Conservation (phyloP, 768 basidiomycete genomes). For the Amanita muscaria region DNA sequence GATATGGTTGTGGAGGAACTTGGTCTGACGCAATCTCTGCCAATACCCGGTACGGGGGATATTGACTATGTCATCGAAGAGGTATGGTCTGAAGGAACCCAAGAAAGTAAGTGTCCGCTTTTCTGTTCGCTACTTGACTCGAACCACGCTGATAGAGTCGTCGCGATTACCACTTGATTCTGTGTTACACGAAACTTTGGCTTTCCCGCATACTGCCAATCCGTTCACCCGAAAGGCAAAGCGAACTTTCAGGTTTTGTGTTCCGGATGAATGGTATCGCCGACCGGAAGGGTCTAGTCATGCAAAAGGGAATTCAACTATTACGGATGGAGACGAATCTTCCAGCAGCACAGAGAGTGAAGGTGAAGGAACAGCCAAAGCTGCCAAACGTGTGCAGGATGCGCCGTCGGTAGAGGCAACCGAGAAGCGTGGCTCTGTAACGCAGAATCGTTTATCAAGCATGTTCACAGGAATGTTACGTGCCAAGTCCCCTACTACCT, state of each 20-base stretch:
- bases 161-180: conserved; percentile 37
- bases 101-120: conserved; percentile 39
- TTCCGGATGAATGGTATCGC: conserved; percentile 77
- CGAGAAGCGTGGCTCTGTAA: conserved; percentile 46
- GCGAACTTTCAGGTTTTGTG: conserved; percentile 51
- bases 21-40: conserved; percentile 56
- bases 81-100: conserved; percentile 43
- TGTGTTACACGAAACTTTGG: conserved; percentile 33
- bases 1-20: conserved; percentile 49
- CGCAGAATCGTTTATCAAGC: conserved; percentile 54
- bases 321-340: conserved; percentile 33
- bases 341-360: conserved; percentile 37
- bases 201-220: conserved; percentile 31
- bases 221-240: conserved; percentile 32
- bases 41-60: conserved; percentile 57
- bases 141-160: conserved; percentile 26
- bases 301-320: conserved; percentile 43
- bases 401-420: conserved; percentile 14
- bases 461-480: conserved; percentile 63
- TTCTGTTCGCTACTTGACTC: conserved; percentile 7
- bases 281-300: conserved; percentile 44
- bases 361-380: conserved; percentile 58
- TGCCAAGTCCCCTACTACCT: conserved; percentile 30
- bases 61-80: conserved; percentile 73
- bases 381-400: conserved; percentile 17